Percentiles rank a stretch among this genome's conserved stretches.
Conservation (phyloP, 1,284 basidiomycete genomes). For the Microbotryum saponariae region DNA sequence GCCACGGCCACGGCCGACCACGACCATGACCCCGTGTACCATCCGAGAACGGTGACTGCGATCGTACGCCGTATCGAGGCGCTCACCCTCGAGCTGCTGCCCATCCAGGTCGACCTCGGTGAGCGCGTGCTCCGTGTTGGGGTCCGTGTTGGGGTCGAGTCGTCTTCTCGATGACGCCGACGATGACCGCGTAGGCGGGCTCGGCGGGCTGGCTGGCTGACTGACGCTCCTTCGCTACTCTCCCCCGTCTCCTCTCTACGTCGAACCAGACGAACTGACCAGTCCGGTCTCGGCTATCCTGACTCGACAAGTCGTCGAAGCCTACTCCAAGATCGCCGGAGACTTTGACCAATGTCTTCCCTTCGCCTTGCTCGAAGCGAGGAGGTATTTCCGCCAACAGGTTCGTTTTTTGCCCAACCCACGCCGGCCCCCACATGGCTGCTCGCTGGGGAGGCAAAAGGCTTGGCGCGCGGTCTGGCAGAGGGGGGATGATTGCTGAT, state of each 20-base stretch:
- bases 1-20: no score
- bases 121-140: conserved; percentile 20
- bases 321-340: conserved; percentile 46
- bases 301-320: conserved; percentile 34
- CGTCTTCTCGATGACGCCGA: conserved; percentile 10
- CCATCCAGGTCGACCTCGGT: conserved; percentile 63
- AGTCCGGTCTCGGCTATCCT: conserved; percentile 42
- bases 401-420: background rate
- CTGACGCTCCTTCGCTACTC: conserved; percentile 56
- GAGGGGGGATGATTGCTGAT: background rate
- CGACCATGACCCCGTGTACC: conserved; percentile 6
- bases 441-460: background rate
- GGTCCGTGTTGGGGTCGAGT: background rate
- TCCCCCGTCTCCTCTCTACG: background rate
- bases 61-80: conserved; percentile 70
- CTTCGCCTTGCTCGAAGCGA: conserved; percentile 34
- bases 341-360: conserved; percentile 65
- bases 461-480: background rate
- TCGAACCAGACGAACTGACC: conserved; percentile 12
- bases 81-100: conserved; percentile 67
- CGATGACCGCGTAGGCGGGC: conserved; percentile 57
- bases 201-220: no score
- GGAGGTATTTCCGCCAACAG: conserved; percentile 27
- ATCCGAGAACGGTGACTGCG: conserved; percentile 22
- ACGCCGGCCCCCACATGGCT: background rate